Evolutionary conservation across 2,329 filamentous ascomycete species (phyloP), one percentile per base, ranked within the genome.

Genomic region (Trichoderma sp.): DNA sequence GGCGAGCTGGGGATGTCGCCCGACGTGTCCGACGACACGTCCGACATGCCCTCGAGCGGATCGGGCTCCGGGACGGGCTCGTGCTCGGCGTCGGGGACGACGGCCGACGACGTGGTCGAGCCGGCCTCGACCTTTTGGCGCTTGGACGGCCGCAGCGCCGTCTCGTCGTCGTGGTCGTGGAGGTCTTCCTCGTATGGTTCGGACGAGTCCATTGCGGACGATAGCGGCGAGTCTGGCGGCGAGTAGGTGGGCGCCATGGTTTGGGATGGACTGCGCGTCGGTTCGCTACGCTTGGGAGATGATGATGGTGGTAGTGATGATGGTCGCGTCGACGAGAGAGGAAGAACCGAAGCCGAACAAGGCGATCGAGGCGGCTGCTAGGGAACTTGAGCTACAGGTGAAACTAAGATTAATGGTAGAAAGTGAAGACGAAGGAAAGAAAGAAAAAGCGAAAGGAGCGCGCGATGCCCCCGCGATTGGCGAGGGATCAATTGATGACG

Each of bases 11-110:
- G 91, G 56, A 93, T 87, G 65, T 92, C 93, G 76, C 92, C 92
- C 41, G 91, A 93, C 57, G 91, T 96, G 78, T 99, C 95, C 61
- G 91, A 92, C 7, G 93, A 97, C 67, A 98, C 89, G 62, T 93
- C 90, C 59, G 87, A 86, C 79, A 85, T 79, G 71, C 80, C 82
- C 67, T 85, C 83, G 50, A 86, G 78, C 70, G 84, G 76, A 76
- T 87, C 77, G 66, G 83, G 76, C 59, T 82, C 78, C 14, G 79
- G 79, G 3, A 80, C 80, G 9, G 79, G 74, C 51, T 84, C 82
- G 56, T 76, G 76, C 63, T 82, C 80, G 28, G 73, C 76, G 24
- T 79, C 78, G 34, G 74, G 76, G 55, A 80, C 74, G 12, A 78
- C 73, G 17, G 80, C 79, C 0, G 81, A 80, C 12, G 81, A 81